Evolutionary conservation across 2,329 filamentous ascomycete species (phyloP).

Genomic region (Ophiostoma montium): DNA sequence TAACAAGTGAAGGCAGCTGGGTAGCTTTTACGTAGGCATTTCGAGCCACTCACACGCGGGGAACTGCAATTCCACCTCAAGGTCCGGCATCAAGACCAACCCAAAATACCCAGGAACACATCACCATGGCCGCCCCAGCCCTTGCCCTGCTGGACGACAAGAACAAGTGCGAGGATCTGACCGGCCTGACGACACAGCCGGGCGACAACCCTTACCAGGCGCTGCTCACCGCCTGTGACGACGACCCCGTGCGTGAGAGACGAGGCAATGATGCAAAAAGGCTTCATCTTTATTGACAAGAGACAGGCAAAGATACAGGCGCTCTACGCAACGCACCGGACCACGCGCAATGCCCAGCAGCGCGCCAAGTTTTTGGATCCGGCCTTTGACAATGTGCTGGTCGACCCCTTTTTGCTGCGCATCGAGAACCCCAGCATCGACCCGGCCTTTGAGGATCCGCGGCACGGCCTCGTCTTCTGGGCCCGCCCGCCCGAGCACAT

Average conservation of each 20-base stretch:
- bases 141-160: constrained; percentile 27
- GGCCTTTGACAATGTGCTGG: constrained; percentile 54
- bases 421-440: constrained; percentile 50
- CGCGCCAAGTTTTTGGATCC: constrained; percentile 55
- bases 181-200: constrained; percentile 32
- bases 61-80: no score
- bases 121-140: constrained; percentile 1
- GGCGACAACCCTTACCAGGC: constrained; percentile 64
- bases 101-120: background rate
- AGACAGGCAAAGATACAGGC: constrained; percentile 50
- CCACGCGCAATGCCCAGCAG: constrained; percentile 62
- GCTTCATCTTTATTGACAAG: no score
- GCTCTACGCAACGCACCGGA: constrained; percentile 61
- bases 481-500: constrained; percentile 65
- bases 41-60: no score
- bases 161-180: constrained; percentile 41
- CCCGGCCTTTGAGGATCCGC: constrained; percentile 56
- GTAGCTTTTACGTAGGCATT: no score
- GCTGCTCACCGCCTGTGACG: constrained; percentile 51
- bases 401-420: constrained; percentile 63
- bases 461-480: constrained; percentile 82
- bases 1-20: no score
- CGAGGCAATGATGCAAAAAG: no score
- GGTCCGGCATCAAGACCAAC: background rate
- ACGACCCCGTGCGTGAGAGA: constrained; percentile 44